Evolutionary conservation across 768 basidiomycete species (phyloP).

Genomic region (Lactarius hengduanensis): DNA sequence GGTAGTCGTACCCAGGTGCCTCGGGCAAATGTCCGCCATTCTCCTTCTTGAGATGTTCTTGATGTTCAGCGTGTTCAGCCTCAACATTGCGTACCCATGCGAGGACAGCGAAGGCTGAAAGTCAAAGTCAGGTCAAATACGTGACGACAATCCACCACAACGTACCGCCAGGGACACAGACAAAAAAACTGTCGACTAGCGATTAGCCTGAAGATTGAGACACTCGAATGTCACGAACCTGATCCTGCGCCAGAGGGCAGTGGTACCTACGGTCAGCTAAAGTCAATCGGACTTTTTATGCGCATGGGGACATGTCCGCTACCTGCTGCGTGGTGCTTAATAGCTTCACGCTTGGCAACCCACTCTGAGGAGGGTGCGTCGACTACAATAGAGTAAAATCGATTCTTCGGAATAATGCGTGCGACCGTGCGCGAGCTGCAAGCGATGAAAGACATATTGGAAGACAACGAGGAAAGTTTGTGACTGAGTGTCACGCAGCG

Average conservation of each 20-base stretch:
- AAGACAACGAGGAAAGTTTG: slow-evolving; percentile 4
- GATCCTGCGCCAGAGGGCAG: slow-evolving; percentile 84
- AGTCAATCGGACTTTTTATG: slow-evolving; percentile 14
- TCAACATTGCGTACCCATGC: slow-evolving; percentile 54
- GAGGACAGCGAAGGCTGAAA: slow-evolving; percentile 33
- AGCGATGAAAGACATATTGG: slow-evolving; percentile 40
- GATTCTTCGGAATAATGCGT: slow-evolving; percentile 42
- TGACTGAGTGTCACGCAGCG: slow-evolving; percentile 6
- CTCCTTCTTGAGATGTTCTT: slow-evolving; percentile 67
- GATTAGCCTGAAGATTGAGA: slow-evolving; percentile 11
- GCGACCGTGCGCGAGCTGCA: slow-evolving; percentile 48
- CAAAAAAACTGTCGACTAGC: slow-evolving; percentile 55
- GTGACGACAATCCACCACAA: slow-evolving; percentile 27
- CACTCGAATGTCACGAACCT: slow-evolving; percentile 47
- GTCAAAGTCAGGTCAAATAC: slow-evolving; percentile 19
- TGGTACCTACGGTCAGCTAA: slow-evolving; percentile 51
- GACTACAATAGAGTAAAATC: slow-evolving; percentile 40
- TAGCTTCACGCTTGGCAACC: slow-evolving; percentile 51
- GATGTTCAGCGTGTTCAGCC: slow-evolving; percentile 66
- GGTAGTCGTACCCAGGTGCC: slow-evolving; percentile 67
- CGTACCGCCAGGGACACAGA: slow-evolving; percentile 74
- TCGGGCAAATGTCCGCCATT: slow-evolving; percentile 72
- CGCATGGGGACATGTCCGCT: slow-evolving; percentile 25
- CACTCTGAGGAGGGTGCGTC: slow-evolving; percentile 45
- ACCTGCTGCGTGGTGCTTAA: slow-evolving; percentile 69